A percentile compares a stretch with the other conserved stretches of the same genome.
Conservation (phyloP, 768 basidiomycete species). For the Paxillus ammoniavirescens region DNA sequence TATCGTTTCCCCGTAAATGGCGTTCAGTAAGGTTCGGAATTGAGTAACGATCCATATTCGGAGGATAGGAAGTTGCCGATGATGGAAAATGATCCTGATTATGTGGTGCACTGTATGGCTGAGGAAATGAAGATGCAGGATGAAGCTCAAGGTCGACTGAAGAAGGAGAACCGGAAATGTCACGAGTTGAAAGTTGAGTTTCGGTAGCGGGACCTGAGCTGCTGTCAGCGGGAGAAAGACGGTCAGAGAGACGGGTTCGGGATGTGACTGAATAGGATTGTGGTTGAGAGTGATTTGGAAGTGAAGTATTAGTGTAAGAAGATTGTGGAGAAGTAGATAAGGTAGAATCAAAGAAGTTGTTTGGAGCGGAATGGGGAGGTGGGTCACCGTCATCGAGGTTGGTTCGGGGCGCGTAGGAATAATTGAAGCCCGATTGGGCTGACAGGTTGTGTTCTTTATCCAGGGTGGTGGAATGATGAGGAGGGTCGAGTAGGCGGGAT, state of each 20-base stretch:
- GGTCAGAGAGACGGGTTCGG: conserved; percentile 15
- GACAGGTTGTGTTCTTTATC: conserved; percentile 34
- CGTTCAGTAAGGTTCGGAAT: conserved; percentile 37
- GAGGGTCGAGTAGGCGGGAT: conserved; percentile 21
- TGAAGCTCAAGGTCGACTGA: conserved; percentile 36
- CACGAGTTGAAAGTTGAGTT: conserved; percentile 2
- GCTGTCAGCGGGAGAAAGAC: conserved; percentile 6
- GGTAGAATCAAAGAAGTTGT: conserved; percentile 32
- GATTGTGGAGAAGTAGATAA: conserved; percentile 13
- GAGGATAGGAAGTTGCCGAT: conserved; percentile 39
- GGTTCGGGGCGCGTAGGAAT: conserved; percentile 30
- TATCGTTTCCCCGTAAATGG: conserved; percentile 39
- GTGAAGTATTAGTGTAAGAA: conserved; percentile 13
- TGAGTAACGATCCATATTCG: conserved; percentile 41
- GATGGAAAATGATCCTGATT: conserved; percentile 45
- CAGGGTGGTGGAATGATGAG: conserved; percentile 32
- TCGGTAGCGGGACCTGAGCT: neutral
- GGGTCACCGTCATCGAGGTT: conserved; percentile 28
- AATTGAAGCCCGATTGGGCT: conserved; percentile 35
- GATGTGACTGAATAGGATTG: conserved; percentile 18
- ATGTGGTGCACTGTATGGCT: conserved; percentile 41
- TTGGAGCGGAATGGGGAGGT: conserved; percentile 29
- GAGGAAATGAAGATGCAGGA: conserved; percentile 37
- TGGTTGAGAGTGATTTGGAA: conserved; percentile 14
- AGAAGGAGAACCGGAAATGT: conserved; percentile 44